Percentiles rank a stretch among this genome's conserved stretches.
These are phyloP conservation scores for Mycena amicta DNA, from an alignment of 768 basidiomycete genomes.

Conservation along the genomic window DNA sequence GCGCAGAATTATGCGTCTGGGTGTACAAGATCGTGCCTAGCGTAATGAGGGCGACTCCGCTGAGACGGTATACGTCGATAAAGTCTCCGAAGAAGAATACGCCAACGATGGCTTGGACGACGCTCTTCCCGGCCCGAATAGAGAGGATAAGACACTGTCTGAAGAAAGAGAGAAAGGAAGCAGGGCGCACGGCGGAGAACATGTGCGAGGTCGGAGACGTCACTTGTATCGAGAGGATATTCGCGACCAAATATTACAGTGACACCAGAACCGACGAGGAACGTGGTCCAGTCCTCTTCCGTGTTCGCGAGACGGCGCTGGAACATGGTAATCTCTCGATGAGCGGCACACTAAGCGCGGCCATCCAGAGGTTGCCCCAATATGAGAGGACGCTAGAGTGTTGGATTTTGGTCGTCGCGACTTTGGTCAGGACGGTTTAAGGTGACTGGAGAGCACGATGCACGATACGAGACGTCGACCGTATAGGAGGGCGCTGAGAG, in stretches of 20 bases:
- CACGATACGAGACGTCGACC: conserved; percentile 52
- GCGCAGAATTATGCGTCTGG: neutral
- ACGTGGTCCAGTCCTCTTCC: conserved; percentile 12
- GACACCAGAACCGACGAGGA: conserved; percentile 27
- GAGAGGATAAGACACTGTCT: neutral
- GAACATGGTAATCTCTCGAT: conserved; percentile 3
- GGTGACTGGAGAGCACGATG: conserved; percentile 50
- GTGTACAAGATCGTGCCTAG: neutral
- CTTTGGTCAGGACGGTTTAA: conserved; percentile 52
- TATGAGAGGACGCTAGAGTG: conserved; percentile 13
- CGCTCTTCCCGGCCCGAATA: too few relatives aligned
- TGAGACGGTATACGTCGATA: neutral
- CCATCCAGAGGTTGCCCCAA: conserved; percentile 11
- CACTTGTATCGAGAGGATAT: conserved; percentile 78
- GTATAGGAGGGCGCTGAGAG: conserved; percentile 48
- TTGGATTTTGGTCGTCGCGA: conserved; percentile 23
- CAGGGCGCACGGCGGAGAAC: conserved; percentile 30
- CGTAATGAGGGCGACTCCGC: neutral
- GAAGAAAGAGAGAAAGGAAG: neutral
- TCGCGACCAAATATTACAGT: conserved; percentile 78
- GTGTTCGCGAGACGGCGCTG: conserved; percentile 1
- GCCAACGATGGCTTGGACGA: conserved; percentile 69
- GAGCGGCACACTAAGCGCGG: conserved; percentile 1
- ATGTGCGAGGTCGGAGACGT: conserved; percentile 82
- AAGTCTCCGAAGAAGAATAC: neutral